phyloP scores from a whole-genome alignment of 2,329 filamentous ascomycete genomes.

The Pyrenophora tritici-repentis region DNA sequence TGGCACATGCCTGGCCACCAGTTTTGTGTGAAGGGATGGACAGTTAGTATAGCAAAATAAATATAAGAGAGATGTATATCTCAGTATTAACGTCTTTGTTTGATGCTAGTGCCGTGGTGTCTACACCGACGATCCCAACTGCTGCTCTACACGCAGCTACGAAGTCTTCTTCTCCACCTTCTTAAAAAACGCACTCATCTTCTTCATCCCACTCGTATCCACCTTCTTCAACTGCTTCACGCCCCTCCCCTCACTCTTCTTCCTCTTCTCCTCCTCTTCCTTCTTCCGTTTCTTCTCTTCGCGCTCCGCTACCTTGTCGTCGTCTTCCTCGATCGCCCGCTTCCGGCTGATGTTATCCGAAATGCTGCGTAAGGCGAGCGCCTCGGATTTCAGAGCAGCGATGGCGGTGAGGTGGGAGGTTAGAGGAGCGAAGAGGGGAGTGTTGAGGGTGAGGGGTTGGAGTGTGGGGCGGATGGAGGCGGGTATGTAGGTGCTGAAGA shows the following conservation, averaged over 20 bases:
- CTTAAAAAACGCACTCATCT: conserved; percentile 91
- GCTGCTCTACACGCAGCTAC: background rate
- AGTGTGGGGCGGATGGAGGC: conserved; percentile 52
- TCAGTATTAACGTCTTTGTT: no score
- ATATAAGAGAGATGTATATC: no score
- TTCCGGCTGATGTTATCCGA: conserved; percentile 72
- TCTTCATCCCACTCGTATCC: conserved; percentile 92
- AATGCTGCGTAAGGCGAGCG: conserved; percentile 68
- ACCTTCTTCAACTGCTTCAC: conserved; percentile 86
- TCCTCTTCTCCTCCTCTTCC: conserved; percentile 87
- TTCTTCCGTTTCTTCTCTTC: conserved; percentile 82
- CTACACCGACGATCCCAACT: no score
- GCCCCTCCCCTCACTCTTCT: conserved; percentile 76
- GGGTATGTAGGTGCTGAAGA: conserved; percentile 65
- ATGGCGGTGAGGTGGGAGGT: conserved; percentile 71
- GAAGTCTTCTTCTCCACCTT: conserved; percentile 59
- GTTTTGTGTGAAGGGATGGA: no score
- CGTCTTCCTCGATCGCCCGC: conserved; percentile 61
- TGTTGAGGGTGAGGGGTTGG: conserved; percentile 47
- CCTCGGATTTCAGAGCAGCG: conserved; percentile 70
- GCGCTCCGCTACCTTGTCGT: conserved; percentile 56
- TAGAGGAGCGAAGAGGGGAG: conserved; percentile 71
- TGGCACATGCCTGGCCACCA: no score
- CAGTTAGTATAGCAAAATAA: no score
- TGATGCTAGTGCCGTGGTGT: no score